These are phyloP conservation scores for Exserohilum turcica DNA, from an alignment of 2,329 filamentous ascomycete species.

Conservation along the genomic window DNA sequence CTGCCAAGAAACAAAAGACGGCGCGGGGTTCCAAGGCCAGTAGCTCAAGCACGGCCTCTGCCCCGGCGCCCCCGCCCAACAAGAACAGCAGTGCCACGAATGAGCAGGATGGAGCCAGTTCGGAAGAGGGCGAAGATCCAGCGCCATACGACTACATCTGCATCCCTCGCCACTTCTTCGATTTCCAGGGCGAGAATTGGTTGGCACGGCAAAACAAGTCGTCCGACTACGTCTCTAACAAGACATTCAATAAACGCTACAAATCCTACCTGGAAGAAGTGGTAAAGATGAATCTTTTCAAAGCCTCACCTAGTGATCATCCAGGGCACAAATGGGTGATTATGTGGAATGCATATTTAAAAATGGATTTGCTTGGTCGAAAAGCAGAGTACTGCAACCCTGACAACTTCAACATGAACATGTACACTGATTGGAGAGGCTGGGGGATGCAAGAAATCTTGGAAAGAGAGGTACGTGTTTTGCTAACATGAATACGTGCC, in stretches of 20 bases:
- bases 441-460: constrained; percentile 21
- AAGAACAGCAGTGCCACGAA: neutral
- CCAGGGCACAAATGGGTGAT: constrained; percentile 29
- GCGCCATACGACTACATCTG: constrained; percentile 21
- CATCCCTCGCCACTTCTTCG: constrained; percentile 20
- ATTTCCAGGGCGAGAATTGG: constrained; percentile 16
- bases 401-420: constrained; percentile 19
- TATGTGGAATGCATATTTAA: constrained; percentile 20
- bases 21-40: constrained; percentile 9
- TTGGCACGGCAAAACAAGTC: constrained; percentile 2
- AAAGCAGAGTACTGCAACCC: constrained; percentile 22
- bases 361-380: neutral
- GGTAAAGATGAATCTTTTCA: constrained; percentile 4
- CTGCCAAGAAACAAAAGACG: constrained; percentile 18
- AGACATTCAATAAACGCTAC: constrained; percentile 4
- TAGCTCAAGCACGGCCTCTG: constrained; percentile 9
- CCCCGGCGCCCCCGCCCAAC: constrained; percentile 3
- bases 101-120: neutral
- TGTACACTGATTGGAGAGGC: constrained; percentile 19
- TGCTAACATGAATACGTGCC: neutral
- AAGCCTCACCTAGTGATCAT: constrained; percentile 10
- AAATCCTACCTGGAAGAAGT: constrained; percentile 13
- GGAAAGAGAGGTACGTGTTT: constrained; percentile 17
- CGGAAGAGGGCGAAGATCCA: neutral
- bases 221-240: constrained; percentile 1